phyloP scores from a whole-genome alignment of 225 moss, liverwort and hornwort genomes.

The Marchantia polymorpha region DNA sequence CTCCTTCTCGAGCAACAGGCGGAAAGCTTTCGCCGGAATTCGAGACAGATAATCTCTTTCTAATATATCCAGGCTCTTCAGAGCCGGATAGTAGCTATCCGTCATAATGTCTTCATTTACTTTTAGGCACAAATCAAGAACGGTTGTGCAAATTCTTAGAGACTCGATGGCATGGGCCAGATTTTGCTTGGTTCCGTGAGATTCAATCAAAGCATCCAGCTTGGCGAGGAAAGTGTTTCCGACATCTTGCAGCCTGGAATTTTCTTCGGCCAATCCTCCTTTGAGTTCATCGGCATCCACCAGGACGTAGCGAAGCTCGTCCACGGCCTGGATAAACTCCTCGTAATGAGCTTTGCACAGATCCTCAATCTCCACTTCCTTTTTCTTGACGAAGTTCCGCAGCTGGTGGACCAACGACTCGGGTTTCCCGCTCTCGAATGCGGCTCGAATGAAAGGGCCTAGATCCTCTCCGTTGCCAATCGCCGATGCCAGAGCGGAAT shows the following conservation, averaged over 20 bases:
- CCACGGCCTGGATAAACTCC: conserved; percentile 95
- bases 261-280: conserved; percentile 78
- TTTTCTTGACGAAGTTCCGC: conserved; percentile 79
- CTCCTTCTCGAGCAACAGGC: conserved; percentile 74
- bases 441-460: conserved; percentile 81
- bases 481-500: conserved; percentile 82
- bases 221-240: conserved; percentile 67
- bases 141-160: conserved; percentile 81
- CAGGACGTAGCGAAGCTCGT: conserved; percentile 90
- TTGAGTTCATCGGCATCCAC: conserved; percentile 95
- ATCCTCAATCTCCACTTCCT: conserved; percentile 98
- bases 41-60: conserved; percentile 85
- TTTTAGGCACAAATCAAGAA: conserved; percentile 74
- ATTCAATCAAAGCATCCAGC: conserved; percentile 77
- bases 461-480: conserved; percentile 91
- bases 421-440: conserved; percentile 90
- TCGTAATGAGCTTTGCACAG: conserved; percentile 96
- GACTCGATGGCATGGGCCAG: conserved; percentile 76
- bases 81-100: conserved; percentile 92
- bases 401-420: conserved; percentile 89
- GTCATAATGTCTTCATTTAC: conserved; percentile 75
- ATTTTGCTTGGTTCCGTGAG: conserved; percentile 92
- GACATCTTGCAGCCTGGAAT: conserved; percentile 78
- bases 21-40: conserved; percentile 80
- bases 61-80: conserved; percentile 84